Evolutionary conservation across 305 asterid genomes (phyloP).

Genomic region (Striga hermonthica): DNA sequence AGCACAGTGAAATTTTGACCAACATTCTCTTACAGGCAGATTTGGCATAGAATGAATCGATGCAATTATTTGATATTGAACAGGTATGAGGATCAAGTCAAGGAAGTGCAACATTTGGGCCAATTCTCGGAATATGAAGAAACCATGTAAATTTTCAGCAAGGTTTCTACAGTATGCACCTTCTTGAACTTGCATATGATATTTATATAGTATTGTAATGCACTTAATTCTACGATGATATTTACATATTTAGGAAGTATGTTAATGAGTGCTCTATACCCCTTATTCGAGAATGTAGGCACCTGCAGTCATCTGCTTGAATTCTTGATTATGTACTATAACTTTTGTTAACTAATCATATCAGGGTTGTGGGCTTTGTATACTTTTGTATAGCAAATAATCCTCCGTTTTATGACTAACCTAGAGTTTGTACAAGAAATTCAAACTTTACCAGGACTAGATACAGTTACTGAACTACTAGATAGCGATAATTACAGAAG

Average conservation of each 20-base stretch:
- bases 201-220: slow-evolving; percentile 20
- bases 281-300: neutral
- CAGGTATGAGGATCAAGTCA: slow-evolving; percentile 29
- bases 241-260: neutral
- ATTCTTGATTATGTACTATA: slow-evolving; percentile 23
- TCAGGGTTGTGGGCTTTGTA: neutral
- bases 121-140: slow-evolving; percentile 20
- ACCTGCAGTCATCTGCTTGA: neutral
- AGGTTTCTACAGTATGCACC: slow-evolving; percentile 23
- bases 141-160: slow-evolving; percentile 23
- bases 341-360: neutral
- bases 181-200: slow-evolving; percentile 6
- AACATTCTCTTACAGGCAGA: too few relatives aligned
- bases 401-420: slow-evolving; percentile 1
- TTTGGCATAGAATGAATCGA: neutral
- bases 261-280: neutral
- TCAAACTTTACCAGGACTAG: slow-evolving; percentile 24
- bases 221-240: slow-evolving; percentile 26
- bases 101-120: slow-evolving; percentile 23
- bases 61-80: slow-evolving; percentile 16
- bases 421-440: neutral
- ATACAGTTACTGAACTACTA: slow-evolving; percentile 16
- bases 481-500: neutral
- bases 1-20: too few relatives aligned
- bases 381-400: neutral